Percentiles rank a stretch among this genome's conserved stretches.
phyloP scores from a whole-genome alignment of 169 alveolate species.

The Perkinsus marinus region DNA sequence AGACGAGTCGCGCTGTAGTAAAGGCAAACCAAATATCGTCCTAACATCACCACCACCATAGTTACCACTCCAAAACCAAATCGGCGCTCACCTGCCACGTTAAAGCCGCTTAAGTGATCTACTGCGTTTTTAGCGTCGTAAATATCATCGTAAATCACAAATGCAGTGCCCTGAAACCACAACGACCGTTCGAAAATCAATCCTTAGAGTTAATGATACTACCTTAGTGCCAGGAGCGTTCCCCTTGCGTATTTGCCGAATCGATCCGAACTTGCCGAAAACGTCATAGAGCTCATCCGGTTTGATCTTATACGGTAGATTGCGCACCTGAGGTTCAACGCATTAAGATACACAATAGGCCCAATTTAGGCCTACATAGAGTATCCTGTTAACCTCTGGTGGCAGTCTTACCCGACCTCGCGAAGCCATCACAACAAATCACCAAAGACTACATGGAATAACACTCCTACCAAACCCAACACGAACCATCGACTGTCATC shows the following conservation, averaged over 20 bases:
- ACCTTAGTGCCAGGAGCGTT: slow-evolving; percentile 12
- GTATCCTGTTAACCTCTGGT: slow-evolving; percentile 32
- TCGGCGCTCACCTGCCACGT: slow-evolving; percentile 84
- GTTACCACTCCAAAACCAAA: neutral
- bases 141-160: slow-evolving; percentile 94
- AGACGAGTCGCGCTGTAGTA: slow-evolving; percentile 49
- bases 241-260: slow-evolving; percentile 88
- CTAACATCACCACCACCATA: neutral
- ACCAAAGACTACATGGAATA: too few relatives aligned
- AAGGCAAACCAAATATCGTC: slow-evolving; percentile 41
- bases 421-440: neutral
- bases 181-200: slow-evolving; percentile 72
- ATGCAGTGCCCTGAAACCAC: slow-evolving; percentile 88
- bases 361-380: slow-evolving; percentile 22
- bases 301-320: slow-evolving; percentile 63
- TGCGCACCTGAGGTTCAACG: slow-evolving; percentile 28
- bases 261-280: slow-evolving; percentile 96
- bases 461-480: too few relatives aligned
- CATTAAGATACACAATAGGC: neutral
- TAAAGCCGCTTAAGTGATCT: slow-evolving; percentile 92
- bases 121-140: slow-evolving; percentile 97
- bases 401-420: slow-evolving; percentile 30
- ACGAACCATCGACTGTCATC: too few relatives aligned
- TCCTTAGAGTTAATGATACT: neutral
- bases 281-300: slow-evolving; percentile 93